A percentile compares a stretch with the other conserved stretches of the same genome.
Conservation (phyloP, 2,329 filamentous ascomycete species). For the Xylaria sp. region DNA sequence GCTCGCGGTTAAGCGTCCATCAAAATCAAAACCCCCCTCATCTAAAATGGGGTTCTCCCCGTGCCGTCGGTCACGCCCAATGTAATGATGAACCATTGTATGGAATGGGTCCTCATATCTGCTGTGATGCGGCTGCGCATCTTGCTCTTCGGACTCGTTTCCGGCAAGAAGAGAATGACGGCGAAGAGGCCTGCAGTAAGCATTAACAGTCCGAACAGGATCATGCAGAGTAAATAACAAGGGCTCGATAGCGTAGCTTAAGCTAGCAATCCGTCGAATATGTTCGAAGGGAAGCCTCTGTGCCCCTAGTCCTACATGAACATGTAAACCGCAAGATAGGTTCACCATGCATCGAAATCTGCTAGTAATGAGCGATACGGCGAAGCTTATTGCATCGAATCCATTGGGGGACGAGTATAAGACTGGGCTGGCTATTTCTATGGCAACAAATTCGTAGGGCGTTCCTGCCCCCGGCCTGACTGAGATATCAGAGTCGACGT, state of each 20-base stretch:
- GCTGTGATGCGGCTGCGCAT: neutral
- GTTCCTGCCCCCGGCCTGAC: too few relatives aligned
- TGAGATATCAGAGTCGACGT: neutral
- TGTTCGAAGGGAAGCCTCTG: constrained; percentile 35
- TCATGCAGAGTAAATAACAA: constrained; percentile 37
- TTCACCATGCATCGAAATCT: constrained; percentile 36
- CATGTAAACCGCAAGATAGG: constrained; percentile 38
- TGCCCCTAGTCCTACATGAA: constrained; percentile 40
- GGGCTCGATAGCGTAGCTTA: constrained; percentile 40
- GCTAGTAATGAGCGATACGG: constrained; percentile 20
- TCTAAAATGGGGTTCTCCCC: constrained; percentile 33
- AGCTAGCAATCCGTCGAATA: constrained; percentile 31
- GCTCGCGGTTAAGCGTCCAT: too few relatives aligned
- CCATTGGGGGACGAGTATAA: constrained; percentile 22
- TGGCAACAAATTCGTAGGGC: neutral
- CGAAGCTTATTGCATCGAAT: constrained; percentile 32
- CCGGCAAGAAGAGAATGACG: constrained; percentile 25
- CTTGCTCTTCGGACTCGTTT: neutral
- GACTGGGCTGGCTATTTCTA: constrained; percentile 37
- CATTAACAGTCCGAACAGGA: constrained; percentile 25
- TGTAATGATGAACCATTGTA: neutral
- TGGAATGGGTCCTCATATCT: neutral
- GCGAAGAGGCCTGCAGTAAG: constrained; percentile 28
- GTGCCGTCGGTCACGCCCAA: constrained; percentile 28
- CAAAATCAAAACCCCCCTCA: constrained; percentile 9